Percentiles rank a stretch among this genome's conserved stretches.
Conservation (phyloP, 192 early-diverging fungal species). For the Podila epicladia region DNA sequence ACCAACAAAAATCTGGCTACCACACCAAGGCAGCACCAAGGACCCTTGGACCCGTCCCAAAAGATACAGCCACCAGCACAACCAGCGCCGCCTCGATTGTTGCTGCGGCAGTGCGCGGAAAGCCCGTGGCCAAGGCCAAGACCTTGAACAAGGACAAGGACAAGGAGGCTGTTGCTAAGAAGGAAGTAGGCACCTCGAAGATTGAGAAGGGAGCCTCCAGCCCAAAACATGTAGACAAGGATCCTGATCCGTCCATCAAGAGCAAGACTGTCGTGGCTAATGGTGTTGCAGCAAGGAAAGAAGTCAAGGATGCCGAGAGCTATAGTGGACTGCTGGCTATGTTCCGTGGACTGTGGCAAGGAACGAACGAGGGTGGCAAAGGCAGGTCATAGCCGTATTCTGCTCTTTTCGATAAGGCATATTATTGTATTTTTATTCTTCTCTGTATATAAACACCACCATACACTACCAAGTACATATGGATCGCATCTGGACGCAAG, state of each 20-base stretch:
- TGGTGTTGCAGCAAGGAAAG: background rate
- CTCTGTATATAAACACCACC: background rate
- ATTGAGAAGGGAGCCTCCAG: background rate
- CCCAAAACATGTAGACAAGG: background rate
- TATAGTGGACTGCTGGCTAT: constrained; percentile 30
- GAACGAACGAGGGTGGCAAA: constrained; percentile 3
- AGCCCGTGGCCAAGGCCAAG: background rate
- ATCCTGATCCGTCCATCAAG: background rate
- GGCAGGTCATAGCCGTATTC: background rate
- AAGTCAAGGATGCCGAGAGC: background rate
- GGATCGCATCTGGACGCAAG: too few relatives aligned
- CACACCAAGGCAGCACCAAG: constrained; percentile 14
- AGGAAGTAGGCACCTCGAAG: background rate
- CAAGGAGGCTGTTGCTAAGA: background rate
- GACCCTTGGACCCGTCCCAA: background rate
- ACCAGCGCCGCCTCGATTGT: background rate
- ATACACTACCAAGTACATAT: too few relatives aligned
- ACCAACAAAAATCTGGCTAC: constrained; percentile 14
- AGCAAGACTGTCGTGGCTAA: background rate
- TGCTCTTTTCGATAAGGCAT: background rate
- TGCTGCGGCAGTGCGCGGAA: constrained; percentile 1
- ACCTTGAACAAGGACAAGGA: background rate
- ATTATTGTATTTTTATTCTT: background rate
- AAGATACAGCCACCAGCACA: background rate
- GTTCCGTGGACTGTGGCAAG: constrained; percentile 41